Conservation (phyloP, 2,329 filamentous ascomycete species). For the Septoria petroselini region DNA sequence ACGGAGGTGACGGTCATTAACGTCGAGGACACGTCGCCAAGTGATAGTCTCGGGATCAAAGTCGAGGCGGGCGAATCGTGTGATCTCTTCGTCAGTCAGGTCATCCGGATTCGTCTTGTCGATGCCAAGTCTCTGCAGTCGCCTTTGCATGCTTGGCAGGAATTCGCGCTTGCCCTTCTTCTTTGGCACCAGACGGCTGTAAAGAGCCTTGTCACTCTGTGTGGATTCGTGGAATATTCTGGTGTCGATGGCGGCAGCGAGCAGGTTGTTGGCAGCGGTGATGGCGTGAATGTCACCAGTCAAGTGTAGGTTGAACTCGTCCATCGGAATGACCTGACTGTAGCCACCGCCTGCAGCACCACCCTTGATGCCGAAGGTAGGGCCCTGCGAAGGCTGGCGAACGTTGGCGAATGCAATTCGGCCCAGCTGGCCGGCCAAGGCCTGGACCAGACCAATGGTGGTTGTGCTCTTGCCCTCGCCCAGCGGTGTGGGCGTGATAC, state of each 20-base stretch:
- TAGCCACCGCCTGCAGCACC: constrained; percentile 96
- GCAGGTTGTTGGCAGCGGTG: constrained; percentile 91
- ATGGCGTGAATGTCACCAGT: constrained; percentile 98
- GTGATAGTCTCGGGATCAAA: constrained; percentile 97
- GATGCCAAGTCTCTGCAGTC: constrained; percentile 92
- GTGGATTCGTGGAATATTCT: constrained; percentile 98
- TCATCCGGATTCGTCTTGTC: constrained; percentile 91
- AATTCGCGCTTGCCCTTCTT: constrained; percentile 91
- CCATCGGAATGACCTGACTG: constrained; percentile 99
- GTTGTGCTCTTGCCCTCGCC: constrained; percentile 98
- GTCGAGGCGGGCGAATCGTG: constrained; percentile 84
- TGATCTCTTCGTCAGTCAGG: constrained; percentile 84
- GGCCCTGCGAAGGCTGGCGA: constrained; percentile 91
- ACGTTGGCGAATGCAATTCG: constrained; percentile 94
- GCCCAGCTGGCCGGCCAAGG: constrained; percentile 81
- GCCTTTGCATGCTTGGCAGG: constrained; percentile 83
- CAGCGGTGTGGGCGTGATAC: constrained; percentile 93
- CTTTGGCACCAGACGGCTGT: constrained; percentile 77
- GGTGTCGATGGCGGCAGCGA: constrained; percentile 94
- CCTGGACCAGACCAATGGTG: constrained; percentile 91
- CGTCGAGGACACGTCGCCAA: constrained; percentile 92
- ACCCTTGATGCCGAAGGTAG: constrained; percentile 98
- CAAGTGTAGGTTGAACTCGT: constrained; percentile 97
- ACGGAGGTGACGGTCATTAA: constrained; percentile 92
- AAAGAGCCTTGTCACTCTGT: constrained; percentile 85